phyloP scores from a whole-genome alignment of 225 moss, liverwort and hornwort species.

The Pleurozium schreberi region DNA sequence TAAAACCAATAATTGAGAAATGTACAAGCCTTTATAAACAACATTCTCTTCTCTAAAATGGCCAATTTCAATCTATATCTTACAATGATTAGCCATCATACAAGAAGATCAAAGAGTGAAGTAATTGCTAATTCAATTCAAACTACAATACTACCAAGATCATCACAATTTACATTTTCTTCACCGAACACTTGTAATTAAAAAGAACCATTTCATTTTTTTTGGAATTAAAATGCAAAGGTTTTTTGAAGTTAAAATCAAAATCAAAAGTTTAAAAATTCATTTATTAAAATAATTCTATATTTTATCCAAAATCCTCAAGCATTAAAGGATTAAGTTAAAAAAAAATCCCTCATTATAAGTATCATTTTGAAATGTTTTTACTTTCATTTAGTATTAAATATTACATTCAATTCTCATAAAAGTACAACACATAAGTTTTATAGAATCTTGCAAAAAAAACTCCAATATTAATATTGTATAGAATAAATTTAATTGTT shows the following conservation, averaged over 20 bases:
- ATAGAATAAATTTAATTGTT: neutral
- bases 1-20: neutral
- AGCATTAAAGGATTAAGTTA: neutral
- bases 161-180: neutral
- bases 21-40: neutral
- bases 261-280: neutral
- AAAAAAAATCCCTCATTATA: neutral
- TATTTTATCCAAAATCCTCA: neutral
- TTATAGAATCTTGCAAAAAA: neutral
- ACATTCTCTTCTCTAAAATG: conserved; percentile 25
- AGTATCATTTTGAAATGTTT: neutral
- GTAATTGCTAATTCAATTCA: neutral
- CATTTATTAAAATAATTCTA: neutral
- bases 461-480: too few species aligned
- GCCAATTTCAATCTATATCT: conserved; percentile 27
- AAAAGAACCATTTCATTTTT: neutral
- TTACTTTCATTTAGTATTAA: neutral
- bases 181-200: neutral
- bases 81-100: conserved; percentile 23
- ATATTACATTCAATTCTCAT: neutral
- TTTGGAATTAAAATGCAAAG: neutral
- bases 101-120: neutral
- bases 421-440: neutral
- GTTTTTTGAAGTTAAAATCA: neutral
- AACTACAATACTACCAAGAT: neutral